Percentiles rank a stretch among this genome's conserved stretches.
These are phyloP conservation scores for Diaporthe amygdali DNA, from an alignment of 2,329 filamentous ascomycete genomes.

Conservation along the genomic window DNA sequence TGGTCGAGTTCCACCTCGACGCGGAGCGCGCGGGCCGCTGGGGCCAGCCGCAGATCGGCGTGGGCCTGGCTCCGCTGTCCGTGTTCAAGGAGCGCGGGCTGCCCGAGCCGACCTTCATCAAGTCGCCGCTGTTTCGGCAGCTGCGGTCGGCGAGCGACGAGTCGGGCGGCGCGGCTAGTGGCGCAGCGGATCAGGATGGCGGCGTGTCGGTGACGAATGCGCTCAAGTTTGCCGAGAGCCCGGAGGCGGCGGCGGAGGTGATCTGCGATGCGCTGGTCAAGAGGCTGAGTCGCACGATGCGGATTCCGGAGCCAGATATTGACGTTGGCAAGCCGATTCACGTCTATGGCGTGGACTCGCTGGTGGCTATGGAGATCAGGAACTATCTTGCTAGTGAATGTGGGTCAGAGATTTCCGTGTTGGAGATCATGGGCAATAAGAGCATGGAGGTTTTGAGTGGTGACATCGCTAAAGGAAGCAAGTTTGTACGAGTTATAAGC, in stretches of 20 bases:
- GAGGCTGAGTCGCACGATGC: conserved; percentile 33
- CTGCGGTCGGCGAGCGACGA: conserved; percentile 16
- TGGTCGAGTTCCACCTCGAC: conserved; percentile 26
- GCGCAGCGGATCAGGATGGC: conserved; percentile 9
- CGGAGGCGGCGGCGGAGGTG: conserved; percentile 26
- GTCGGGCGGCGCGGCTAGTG: not conserved
- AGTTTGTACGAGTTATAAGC: conserved; percentile 3
- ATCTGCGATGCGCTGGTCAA: conserved; percentile 29
- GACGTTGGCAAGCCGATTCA: conserved; percentile 29
- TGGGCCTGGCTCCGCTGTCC: conserved; percentile 20
- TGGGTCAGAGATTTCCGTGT: conserved; percentile 10
- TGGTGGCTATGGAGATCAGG: conserved; percentile 37
- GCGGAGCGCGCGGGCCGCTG: conserved; percentile 7
- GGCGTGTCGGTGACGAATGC: conserved; percentile 20
- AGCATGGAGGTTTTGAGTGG: conserved; percentile 6
- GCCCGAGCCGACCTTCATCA: conserved; percentile 25
- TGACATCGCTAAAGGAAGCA: conserved; percentile 16
- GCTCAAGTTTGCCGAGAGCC: conserved; percentile 23
- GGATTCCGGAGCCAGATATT: conserved; percentile 32
- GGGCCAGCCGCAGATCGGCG: conserved; percentile 16
- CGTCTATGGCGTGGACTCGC: conserved; percentile 37
- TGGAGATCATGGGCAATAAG: conserved; percentile 21
- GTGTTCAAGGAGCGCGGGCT: conserved; percentile 18
- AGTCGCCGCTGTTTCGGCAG: conserved; percentile 23
- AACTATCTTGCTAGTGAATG: conserved; percentile 26